Evolutionary conservation across 2,329 filamentous ascomycete species (phyloP).

Genomic region (Nigrospora oryzae): DNA sequence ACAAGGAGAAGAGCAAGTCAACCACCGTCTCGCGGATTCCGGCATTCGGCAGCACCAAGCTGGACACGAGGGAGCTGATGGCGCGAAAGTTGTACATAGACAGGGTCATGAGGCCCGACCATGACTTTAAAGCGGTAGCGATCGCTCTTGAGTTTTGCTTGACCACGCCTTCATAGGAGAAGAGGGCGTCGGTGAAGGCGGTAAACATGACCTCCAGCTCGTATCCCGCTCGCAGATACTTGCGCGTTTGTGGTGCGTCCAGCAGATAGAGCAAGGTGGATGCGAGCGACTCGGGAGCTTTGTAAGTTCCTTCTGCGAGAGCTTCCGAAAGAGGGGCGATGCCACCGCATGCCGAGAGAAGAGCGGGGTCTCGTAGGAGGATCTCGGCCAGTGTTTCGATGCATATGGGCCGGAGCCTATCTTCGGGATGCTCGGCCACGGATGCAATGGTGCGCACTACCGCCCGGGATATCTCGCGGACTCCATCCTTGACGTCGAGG

Average conservation of each 20-base stretch:
- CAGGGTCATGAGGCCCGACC: conserved; percentile 83
- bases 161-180: conserved; percentile 51
- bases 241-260: conserved; percentile 72
- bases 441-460: conserved; percentile 86
- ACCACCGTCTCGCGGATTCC: conserved; percentile 67
- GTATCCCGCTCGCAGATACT: conserved; percentile 78
- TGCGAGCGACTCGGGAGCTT: conserved; percentile 82
- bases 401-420: conserved; percentile 81
- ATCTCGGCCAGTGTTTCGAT: conserved; percentile 91
- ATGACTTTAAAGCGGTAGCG: conserved; percentile 80
- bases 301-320: conserved; percentile 82
- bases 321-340: conserved; percentile 85
- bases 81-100: conserved; percentile 84
- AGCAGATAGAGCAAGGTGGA: conserved; percentile 84
- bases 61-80: conserved; percentile 68
- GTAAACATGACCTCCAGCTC: conserved; percentile 87
- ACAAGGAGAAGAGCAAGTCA: conserved; percentile 70
- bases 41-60: conserved; percentile 49
- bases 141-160: conserved; percentile 92
- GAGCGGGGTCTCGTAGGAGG: conserved; percentile 72
- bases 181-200: conserved; percentile 77
- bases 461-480: conserved; percentile 76
- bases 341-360: conserved; percentile 77
- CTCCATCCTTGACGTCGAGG: conserved; percentile 87
- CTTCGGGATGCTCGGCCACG: conserved; percentile 78